These are phyloP conservation scores for Zalerion maritima DNA, from an alignment of 495 filamentous ascomycete genomes.

Conservation along the genomic window DNA sequence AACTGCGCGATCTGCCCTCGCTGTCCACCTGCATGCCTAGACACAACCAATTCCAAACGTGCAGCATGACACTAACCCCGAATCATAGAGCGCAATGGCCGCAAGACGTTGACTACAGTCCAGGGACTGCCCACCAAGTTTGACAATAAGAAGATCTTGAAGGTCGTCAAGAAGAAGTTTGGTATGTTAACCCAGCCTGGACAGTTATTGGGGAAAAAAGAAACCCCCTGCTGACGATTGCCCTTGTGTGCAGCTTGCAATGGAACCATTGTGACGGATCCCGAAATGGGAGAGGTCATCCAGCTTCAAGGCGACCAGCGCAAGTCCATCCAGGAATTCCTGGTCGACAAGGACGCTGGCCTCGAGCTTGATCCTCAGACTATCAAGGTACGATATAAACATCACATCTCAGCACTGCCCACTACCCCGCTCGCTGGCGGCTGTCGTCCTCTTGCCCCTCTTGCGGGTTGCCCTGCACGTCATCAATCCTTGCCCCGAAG, in stretches of 20 bases:
- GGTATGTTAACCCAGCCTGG: constrained; percentile 50
- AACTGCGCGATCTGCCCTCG: neutral
- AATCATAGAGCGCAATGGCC: constrained; percentile 92
- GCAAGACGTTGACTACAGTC: constrained; percentile 98
- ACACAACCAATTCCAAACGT: neutral
- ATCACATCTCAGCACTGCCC: constrained; percentile 1
- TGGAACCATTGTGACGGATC: constrained; percentile 97
- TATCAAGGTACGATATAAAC: constrained; percentile 58
- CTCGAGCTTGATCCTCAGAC: constrained; percentile 85
- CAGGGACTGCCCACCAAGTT: constrained; percentile 97
- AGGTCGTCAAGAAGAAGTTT: constrained; percentile 99
- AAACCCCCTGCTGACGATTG: too few relatives aligned
- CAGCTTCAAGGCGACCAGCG: constrained; percentile 98
- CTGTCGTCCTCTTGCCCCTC: too few relatives aligned
- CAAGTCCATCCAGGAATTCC: constrained; percentile 95
- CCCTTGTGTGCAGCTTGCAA: constrained; percentile 63
- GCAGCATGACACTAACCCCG: constrained; percentile 6
- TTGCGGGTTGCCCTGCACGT: too few relatives aligned
- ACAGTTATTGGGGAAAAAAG: too few relatives aligned
- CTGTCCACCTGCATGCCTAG: neutral
- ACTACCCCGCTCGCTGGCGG: constrained; percentile 1
- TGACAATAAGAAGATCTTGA: constrained; percentile 98
- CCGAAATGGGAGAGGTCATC: constrained; percentile 99
- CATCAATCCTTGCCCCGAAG: too few relatives aligned
- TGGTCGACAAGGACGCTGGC: constrained; percentile 87